Base-by-base conservation (phyloP, 257 asterid genomes). In the Solanum sejunctum region DNA sequence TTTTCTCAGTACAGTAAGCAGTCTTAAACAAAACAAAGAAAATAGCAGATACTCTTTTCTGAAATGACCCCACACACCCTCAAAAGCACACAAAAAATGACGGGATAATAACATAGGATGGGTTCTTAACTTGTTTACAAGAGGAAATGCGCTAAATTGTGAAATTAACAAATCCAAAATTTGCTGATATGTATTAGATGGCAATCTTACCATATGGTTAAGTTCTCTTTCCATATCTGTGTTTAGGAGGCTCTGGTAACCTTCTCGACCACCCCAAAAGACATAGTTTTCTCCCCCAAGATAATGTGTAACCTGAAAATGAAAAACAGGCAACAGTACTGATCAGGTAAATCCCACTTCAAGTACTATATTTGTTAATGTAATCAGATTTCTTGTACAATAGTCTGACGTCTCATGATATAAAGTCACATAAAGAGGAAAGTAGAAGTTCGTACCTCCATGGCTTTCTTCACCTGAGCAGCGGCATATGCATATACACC, bases 201-300 rank as follows among this genome's bases (percentile, higher is more conserved):
- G 54, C 52, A 20, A 86, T 57, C 87, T 84, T 87, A 97, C 99
- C 99, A 97, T 82, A 86, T 97, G 99, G 87, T 95, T 81, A 52
- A 97, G 97, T 89, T 97, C 99, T 83, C 92, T 92, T 88, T 95
- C 99, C 99, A 97, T 95, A 87, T 97, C 97, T 13, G 99, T 95
- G 92, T 97, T 97, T 88, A 97, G 84, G 84, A 97, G 99, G 84
- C 95, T 86, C 86, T 95, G 99, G 87, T 97, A 97, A 72, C 99
- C 99, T 85, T 97, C 99, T 64, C 99, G 98, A 71, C 99, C 99
- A 84, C 99, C 99, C 99, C 99, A 94, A 87, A 94, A 97, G 60
- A 93, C 99, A 83, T 92, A 97, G 85, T 97, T 97, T 89, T 97
- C 99, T 83, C 99, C 99, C 45, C 99, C 99, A 41, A 97, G 97